Percentiles rank a stretch among this genome's conserved stretches.
Conservation (phyloP, 352 stramenopile species). For the Thalassiosira sp. region DNA sequence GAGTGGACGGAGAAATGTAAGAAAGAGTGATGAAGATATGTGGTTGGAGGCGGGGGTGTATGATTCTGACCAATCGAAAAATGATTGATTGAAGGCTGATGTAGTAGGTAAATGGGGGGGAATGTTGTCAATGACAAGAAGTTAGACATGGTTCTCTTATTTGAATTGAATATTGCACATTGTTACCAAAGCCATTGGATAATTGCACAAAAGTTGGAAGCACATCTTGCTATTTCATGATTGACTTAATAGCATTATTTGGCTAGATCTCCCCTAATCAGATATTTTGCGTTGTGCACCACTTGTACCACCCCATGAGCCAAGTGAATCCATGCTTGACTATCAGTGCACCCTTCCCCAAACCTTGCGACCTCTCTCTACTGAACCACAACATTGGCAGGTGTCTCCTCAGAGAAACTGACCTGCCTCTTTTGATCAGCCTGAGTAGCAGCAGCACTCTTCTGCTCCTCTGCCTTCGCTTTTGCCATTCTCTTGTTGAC, state of each 20-base stretch:
- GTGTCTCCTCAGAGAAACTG: slow-evolving; percentile 6
- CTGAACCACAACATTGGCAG: slow-evolving; percentile 21
- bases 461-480: slow-evolving; percentile 21
- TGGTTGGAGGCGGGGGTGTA: slow-evolving; percentile 80
- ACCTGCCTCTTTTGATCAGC: slow-evolving; percentile 12
- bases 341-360: no score
- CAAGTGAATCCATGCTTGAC: no score
- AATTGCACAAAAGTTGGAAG: no score
- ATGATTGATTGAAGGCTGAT: slow-evolving; percentile 25
- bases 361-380: slow-evolving; percentile 4
- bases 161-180: no score
- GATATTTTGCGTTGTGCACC: no score
- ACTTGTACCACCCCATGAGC: no score
- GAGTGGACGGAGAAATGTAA: slow-evolving; percentile 71
- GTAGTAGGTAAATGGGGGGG: neutral
- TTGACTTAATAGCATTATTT: no score
- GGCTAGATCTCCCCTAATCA: no score
- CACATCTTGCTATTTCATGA: no score
- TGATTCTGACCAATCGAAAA: slow-evolving; percentile 36
- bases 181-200: no score
- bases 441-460: neutral
- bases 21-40: slow-evolving; percentile 78
- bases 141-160: no score
- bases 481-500: slow-evolving; percentile 38
- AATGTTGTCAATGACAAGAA: no score